Evolutionary conservation across 495 filamentous ascomycete genomes (phyloP).

Genomic region (Penicillium coffeae): DNA sequence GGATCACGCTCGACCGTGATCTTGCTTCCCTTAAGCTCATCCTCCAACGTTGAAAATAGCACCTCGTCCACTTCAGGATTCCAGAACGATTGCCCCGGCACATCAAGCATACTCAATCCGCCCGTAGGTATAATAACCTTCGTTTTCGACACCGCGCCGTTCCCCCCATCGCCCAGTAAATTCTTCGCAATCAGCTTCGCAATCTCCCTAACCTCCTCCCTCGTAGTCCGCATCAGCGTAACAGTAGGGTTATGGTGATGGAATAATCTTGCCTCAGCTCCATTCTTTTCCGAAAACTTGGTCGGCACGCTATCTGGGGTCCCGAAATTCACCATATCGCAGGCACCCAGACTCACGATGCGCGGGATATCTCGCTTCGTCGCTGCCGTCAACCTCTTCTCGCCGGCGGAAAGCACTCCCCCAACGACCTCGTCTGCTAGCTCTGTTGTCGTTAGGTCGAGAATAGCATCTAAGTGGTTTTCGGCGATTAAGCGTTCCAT

Average conservation of each 20-base stretch:
- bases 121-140: constrained; percentile 55
- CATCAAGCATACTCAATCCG: constrained; percentile 46
- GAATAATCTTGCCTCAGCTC: constrained; percentile 36
- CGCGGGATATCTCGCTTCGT: constrained; percentile 53
- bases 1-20: constrained; percentile 33
- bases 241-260: constrained; percentile 63
- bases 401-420: constrained; percentile 56
- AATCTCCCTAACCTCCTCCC: constrained; percentile 50
- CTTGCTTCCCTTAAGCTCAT: constrained; percentile 32
- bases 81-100: constrained; percentile 34
- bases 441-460: constrained; percentile 69
- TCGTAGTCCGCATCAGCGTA: constrained; percentile 58
- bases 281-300: constrained; percentile 19
- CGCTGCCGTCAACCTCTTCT: constrained; percentile 49
- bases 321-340: constrained; percentile 70
- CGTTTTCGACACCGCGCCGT: constrained; percentile 26
- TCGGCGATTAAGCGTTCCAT: constrained; percentile 61
- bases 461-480: constrained; percentile 53
- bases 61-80: constrained; percentile 42
- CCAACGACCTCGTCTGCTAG: constrained; percentile 59
- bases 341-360: constrained; percentile 59
- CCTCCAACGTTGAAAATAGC: constrained; percentile 43
- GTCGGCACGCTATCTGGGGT: constrained; percentile 50
- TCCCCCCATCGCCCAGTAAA: constrained; percentile 30
- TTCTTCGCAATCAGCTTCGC: constrained; percentile 52